Percentiles rank a stretch among this genome's conserved stretches.
phyloP scores from a whole-genome alignment of 2,329 filamentous ascomycete species.

The Clonostachys chloroleuca region DNA sequence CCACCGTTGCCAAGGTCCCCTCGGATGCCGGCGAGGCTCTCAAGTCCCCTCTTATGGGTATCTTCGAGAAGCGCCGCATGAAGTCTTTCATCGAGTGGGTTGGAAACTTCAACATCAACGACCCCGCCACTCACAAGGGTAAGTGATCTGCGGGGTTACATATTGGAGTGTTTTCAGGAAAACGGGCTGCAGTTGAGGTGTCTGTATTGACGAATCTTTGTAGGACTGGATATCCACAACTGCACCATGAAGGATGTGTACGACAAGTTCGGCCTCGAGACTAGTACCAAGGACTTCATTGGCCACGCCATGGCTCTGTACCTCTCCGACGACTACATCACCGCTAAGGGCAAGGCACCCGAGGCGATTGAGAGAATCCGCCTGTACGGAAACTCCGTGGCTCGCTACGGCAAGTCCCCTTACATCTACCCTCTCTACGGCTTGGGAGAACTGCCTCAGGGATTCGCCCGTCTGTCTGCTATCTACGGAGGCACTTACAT shows the following conservation, averaged over 20 bases:
- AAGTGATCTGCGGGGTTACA: slow-evolving; percentile 15
- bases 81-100: slow-evolving; percentile 97
- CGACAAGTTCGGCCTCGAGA: slow-evolving; percentile 93
- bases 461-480: slow-evolving; percentile 93
- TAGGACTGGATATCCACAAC: slow-evolving; percentile 73
- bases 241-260: slow-evolving; percentile 98
- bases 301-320: slow-evolving; percentile 98
- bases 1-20: slow-evolving; percentile 94
- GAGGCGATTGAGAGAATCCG: slow-evolving; percentile 90
- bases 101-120: slow-evolving; percentile 76
- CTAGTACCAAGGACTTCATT: slow-evolving; percentile 88
- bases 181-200: neutral
- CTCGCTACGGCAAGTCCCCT: slow-evolving; percentile 94
- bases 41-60: slow-evolving; percentile 88
- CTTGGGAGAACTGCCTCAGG: slow-evolving; percentile 93
- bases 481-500: slow-evolving; percentile 99
- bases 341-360: slow-evolving; percentile 65
- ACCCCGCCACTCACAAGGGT: slow-evolving; percentile 89
- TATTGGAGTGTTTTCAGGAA: neutral
- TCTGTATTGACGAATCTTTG: neutral
- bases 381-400: slow-evolving; percentile 96
- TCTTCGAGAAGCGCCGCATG: slow-evolving; percentile 96
- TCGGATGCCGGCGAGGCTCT: slow-evolving; percentile 89
- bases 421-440: slow-evolving; percentile 99
- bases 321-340: slow-evolving; percentile 84